phyloP scores from a whole-genome alignment of 306 rosid species.

The Vicia sativa region DNA sequence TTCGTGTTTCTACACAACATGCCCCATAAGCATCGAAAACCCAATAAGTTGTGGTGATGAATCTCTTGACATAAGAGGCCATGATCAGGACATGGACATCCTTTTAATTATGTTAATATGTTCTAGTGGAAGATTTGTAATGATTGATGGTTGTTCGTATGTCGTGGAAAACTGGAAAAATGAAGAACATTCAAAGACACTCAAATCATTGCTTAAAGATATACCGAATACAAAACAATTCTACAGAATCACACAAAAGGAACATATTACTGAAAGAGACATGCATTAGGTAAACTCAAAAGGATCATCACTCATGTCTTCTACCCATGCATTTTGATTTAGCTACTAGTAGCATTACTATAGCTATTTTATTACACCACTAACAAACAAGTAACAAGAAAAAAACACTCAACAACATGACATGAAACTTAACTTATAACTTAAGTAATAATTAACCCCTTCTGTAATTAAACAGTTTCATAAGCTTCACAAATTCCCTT shows the following conservation, averaged over 20 bases:
- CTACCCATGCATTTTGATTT: neutral
- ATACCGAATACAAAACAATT: neutral
- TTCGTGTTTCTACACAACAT: too few species aligned
- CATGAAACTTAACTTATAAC: neutral
- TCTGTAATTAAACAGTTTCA: neutral
- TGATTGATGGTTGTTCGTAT: too few species aligned
- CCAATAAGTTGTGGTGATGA: too few species aligned
- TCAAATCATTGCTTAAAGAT: neutral
- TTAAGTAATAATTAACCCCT: too few species aligned
- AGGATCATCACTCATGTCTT: neutral
- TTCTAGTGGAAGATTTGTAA: too few species aligned
- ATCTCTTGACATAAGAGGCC: too few species aligned
- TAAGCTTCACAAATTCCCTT: neutral
- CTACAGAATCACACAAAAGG: neutral
- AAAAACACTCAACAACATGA: neutral
- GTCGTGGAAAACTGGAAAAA: too few species aligned
- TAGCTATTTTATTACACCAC: conserved; percentile 9
- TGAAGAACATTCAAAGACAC: too few species aligned
- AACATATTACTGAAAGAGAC: neutral
- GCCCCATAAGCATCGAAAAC: too few species aligned
- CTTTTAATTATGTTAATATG: too few species aligned
- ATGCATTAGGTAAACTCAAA: neutral
- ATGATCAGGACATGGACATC: too few species aligned
- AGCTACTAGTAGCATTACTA: neutral
- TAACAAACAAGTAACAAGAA: neutral